These are phyloP conservation scores for Pichia manshurica DNA, from an alignment of 805 yeast species.

Conservation along the genomic window DNA sequence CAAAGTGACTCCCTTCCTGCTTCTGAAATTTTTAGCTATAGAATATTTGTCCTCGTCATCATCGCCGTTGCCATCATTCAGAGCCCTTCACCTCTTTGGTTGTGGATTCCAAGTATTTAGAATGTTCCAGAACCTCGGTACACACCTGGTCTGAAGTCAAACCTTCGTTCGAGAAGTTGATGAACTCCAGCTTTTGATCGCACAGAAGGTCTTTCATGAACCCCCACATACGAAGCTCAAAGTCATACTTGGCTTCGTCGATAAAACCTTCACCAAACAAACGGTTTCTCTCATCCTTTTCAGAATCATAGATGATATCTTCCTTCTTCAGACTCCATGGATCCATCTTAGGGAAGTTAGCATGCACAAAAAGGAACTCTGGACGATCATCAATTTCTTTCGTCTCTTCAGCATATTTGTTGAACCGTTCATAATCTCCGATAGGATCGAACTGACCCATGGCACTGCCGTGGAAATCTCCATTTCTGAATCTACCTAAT, in stretches of 20 bases:
- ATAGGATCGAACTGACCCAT: slow-evolving; percentile 73
- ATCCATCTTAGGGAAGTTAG: slow-evolving; percentile 62
- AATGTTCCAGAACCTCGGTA: slow-evolving; percentile 3
- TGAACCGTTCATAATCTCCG: slow-evolving; percentile 43
- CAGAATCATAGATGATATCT: slow-evolving; percentile 32
- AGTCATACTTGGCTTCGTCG: slow-evolving; percentile 44
- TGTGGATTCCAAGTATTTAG: background rate
- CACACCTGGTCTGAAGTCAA: background rate
- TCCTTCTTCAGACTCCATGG: slow-evolving; percentile 48
- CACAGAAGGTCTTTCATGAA: slow-evolving; percentile 52
- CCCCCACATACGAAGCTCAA: slow-evolving; percentile 54
- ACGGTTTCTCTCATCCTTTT: slow-evolving; percentile 44
- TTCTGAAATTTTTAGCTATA: no score
- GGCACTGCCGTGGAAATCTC: slow-evolving; percentile 57
- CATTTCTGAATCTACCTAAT: slow-evolving; percentile 42
- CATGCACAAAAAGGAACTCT: slow-evolving; percentile 49
- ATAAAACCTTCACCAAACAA: slow-evolving; percentile 55
- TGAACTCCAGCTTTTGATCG: slow-evolving; percentile 24
- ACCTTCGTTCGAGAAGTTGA: background rate
- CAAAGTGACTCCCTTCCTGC: no score
- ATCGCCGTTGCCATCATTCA: no score
- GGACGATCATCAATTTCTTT: slow-evolving; percentile 26
- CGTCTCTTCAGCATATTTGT: slow-evolving; percentile 20
- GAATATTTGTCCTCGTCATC: no score
- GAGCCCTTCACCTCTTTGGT: background rate